Percentiles rank a stretch among this genome's conserved stretches.
These are phyloP conservation scores for Hypholoma sublateritium DNA, from an alignment of 768 basidiomycete genomes.

Conservation along the genomic window DNA sequence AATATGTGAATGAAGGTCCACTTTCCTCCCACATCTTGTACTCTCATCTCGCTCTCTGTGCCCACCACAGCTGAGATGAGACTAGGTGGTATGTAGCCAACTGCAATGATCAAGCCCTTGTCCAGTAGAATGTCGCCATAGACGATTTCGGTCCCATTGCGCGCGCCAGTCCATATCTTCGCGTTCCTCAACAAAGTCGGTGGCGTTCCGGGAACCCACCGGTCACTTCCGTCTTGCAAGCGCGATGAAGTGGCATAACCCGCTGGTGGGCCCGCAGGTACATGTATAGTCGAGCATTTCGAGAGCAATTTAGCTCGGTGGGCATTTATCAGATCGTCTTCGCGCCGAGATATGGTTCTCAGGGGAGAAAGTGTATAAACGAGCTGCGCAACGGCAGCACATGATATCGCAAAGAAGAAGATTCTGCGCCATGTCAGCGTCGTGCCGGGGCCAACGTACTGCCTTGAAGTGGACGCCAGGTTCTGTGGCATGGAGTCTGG, in stretches of 20 bases:
- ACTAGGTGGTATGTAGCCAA: conserved; percentile 40
- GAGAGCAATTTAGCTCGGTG: conserved; percentile 8
- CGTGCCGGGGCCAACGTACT: too few relatives aligned
- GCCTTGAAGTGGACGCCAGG: too few relatives aligned
- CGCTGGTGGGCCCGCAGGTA: conserved; percentile 25
- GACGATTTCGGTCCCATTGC: conserved; percentile 55
- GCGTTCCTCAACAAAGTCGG: conserved; percentile 64
- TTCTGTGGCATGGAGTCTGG: too few relatives aligned
- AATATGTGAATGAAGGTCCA: conserved; percentile 52
- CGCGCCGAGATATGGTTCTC: too few relatives aligned
- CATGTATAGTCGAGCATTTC: conserved; percentile 18
- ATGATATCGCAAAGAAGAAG: too few relatives aligned
- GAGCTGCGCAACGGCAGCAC: background rate
- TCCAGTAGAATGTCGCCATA: conserved; percentile 63
- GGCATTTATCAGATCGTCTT: background rate
- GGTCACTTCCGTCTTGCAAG: conserved; percentile 41
- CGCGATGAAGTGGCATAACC: conserved; percentile 16
- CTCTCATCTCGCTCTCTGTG: conserved; percentile 6
- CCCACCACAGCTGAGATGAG: conserved; percentile 15
- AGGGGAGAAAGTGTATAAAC: background rate
- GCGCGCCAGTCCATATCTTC: conserved; percentile 74
- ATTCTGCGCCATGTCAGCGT: too few relatives aligned
- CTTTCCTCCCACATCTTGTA: conserved; percentile 54
- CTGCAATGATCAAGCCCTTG: conserved; percentile 57
- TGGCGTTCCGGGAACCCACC: conserved; percentile 52